These are phyloP conservation scores for Myxozyma vanderwaltii DNA, from an alignment of 805 yeast species.

Conservation along the genomic window DNA sequence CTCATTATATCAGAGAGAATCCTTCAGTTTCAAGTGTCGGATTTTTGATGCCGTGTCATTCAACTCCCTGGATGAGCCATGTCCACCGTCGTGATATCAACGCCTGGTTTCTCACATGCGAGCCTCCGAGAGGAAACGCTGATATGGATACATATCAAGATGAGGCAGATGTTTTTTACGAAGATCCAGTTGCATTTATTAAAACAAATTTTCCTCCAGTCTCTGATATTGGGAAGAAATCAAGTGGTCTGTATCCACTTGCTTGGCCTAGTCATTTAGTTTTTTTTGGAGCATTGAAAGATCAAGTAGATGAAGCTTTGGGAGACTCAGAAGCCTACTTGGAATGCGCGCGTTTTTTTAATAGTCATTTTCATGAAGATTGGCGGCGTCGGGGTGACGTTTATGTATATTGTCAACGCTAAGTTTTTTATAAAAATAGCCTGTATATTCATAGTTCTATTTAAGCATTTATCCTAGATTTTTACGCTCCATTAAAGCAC, in stretches of 20 bases:
- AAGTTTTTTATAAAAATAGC: background rate
- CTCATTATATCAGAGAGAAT: conserved; percentile 52
- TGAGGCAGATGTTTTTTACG: conserved; percentile 83
- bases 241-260: conserved; percentile 42
- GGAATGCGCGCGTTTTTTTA: conserved; percentile 60
- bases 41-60: conserved; percentile 92
- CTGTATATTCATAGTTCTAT: too few relatives aligned
- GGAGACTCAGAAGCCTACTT: background rate
- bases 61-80: conserved; percentile 92
- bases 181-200: conserved; percentile 63
- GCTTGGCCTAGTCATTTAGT: conserved; percentile 76
- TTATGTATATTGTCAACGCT: conserved; percentile 49
- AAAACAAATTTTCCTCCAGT: conserved; percentile 52
- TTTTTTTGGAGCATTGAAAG: conserved; percentile 62
- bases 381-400: conserved; percentile 75
- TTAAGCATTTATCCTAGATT: too few relatives aligned
- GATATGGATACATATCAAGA: conserved; percentile 62
- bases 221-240: background rate
- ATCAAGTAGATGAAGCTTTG: conserved; percentile 20
- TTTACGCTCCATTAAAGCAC: too few relatives aligned
- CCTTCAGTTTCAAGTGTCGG: conserved; percentile 57
- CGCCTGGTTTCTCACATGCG: conserved; percentile 85
- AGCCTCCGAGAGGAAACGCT: conserved; percentile 68
- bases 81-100: conserved; percentile 59
- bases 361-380: conserved; percentile 86